Evolutionary conservation across 2,329 filamentous ascomycete genomes (phyloP).

Genomic region (Penicillium sp.): DNA sequence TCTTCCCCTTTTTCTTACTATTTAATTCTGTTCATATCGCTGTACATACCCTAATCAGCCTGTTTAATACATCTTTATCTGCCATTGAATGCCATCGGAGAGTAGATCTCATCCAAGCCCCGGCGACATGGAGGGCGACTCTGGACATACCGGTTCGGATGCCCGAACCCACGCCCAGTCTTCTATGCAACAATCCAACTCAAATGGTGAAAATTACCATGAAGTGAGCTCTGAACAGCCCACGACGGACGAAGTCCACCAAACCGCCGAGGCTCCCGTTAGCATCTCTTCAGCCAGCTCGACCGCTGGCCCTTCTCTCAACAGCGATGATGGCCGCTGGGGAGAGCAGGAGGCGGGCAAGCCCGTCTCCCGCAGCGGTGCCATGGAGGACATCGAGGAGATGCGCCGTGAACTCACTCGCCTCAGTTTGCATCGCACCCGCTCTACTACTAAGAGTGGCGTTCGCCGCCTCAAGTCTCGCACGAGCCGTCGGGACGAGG

Average conservation of each 20-base stretch:
- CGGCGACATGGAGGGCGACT: slow-evolving; percentile 24
- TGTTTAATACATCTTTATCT: slow-evolving; percentile 14
- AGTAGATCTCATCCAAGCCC: slow-evolving; percentile 4
- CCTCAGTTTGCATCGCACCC: slow-evolving; percentile 48
- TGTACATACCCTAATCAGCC: slow-evolving; percentile 13
- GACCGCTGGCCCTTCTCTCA: slow-evolving; percentile 18
- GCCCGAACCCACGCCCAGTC: slow-evolving; percentile 5
- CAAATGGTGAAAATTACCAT: background rate
- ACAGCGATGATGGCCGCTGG: slow-evolving; percentile 55
- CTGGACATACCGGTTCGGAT: slow-evolving; percentile 13
- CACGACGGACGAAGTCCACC: slow-evolving; percentile 4
- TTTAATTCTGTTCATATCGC: background rate
- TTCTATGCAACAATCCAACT: background rate
- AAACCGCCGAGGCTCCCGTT: slow-evolving; percentile 5
- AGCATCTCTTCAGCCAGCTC: slow-evolving; percentile 16
- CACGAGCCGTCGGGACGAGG: slow-evolving; percentile 36
- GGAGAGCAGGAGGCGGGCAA: slow-evolving; percentile 60
- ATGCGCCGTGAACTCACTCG: slow-evolving; percentile 57
- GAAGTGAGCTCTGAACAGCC: background rate
- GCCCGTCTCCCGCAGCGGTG: slow-evolving; percentile 51
- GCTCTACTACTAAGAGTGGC: slow-evolving; percentile 28
- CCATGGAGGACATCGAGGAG: slow-evolving; percentile 60
- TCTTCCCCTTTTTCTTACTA: background rate
- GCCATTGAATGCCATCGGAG: slow-evolving; percentile 8
- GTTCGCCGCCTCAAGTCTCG: slow-evolving; percentile 29